Base-by-base conservation (phyloP, 805 yeast genomes). In the Metschnikowia koreensis region DNA sequence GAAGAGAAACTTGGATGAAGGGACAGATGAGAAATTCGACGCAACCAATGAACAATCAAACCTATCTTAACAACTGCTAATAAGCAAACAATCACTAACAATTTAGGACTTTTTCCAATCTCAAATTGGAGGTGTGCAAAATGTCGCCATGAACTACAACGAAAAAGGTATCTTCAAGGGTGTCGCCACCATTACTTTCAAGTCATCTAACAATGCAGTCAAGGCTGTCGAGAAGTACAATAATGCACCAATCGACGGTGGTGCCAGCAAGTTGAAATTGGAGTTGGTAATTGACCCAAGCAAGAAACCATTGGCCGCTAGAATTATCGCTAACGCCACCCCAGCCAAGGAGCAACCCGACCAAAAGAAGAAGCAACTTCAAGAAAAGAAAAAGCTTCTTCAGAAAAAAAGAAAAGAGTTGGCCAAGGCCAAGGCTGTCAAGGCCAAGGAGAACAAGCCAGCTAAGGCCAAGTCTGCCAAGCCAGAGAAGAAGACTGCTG, bases 181-280 rank as follows among this genome's bases (percentile, higher is more conserved):
- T 72, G 82, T 84, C 75, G 97, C 96, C 57, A 90, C 94, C 52
- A 81, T 94, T 63, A 77, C 85, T 53, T 94, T 94, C 78, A 82
- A 75, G 65, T 76, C 78, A 53, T 69, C 81, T 47, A 84, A 84
- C 53, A 79, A 80, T 67, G 98, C 98, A 47, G 73, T 81, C 55
- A 78, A 75, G 63, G 96, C 97, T 46, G 88, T 88, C 63, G 82
- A 83, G 65, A 85, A 84, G 64, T 93, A 86, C 76, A 88, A 93
- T 70, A 93, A 94, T 65, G 93, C 96, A 42, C 92, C 97, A 65
- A 88, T 94, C 63, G 99, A 94, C 67, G 85, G 85, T 50, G 97
- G 97, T 55, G 80, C 84, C 54, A 70, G 81, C 59, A 86, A 79
- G 68, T 81, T 94, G 78, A 87, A 81, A 70, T 73, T 82, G 65